Conservation (phyloP, 192 early-diverging fungal genomes). For the Funneliformis mosseae region DNA sequence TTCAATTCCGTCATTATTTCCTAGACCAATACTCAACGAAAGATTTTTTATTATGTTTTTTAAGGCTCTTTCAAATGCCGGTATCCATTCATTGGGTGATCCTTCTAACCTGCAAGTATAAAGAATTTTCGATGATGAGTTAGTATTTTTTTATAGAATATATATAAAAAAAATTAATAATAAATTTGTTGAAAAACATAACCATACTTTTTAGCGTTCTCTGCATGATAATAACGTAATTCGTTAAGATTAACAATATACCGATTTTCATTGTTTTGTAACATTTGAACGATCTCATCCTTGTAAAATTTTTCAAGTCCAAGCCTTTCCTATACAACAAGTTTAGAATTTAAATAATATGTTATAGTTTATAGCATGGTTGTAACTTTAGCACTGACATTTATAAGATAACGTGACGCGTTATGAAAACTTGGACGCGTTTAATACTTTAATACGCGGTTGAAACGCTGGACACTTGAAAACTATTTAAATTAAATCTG, state of each 20-base stretch:
- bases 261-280: constrained; percentile 46
- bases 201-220: constrained; percentile 72
- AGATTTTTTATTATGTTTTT: constrained; percentile 56
- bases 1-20: constrained; percentile 23
- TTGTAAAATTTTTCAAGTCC: constrained; percentile 31
- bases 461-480: neutral
- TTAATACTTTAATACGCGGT: no score
- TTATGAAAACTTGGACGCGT: neutral
- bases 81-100: constrained; percentile 81
- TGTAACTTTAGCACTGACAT: neutral
- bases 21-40: neutral
- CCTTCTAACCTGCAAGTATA: constrained; percentile 57
- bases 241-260: constrained; percentile 90
- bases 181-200: neutral
- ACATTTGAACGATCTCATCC: constrained; percentile 44
- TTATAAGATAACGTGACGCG: neutral
- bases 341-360: neutral
- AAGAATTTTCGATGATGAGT: neutral
- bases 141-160: neutral
- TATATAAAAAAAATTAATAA: neutral
- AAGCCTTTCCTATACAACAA: neutral
- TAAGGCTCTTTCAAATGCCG: constrained; percentile 79
- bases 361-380: no score
- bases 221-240: constrained; percentile 73
- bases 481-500: neutral